Evolutionary conservation across 768 basidiomycete species (phyloP).

Genomic region (Leccinellum albellum): DNA sequence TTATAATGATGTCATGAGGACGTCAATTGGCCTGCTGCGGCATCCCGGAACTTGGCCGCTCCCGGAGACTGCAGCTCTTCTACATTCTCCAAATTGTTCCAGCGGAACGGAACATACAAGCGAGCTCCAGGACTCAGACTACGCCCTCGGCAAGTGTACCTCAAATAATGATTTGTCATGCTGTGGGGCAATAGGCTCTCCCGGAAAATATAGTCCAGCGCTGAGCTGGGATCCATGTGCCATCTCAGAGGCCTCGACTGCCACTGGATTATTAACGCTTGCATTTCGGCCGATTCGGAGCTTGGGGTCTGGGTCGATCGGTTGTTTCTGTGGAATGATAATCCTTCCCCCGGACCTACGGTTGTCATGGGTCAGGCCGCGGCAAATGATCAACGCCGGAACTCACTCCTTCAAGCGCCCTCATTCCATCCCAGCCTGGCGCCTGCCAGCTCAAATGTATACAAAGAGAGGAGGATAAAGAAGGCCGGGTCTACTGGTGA

Average conservation of each 20-base stretch:
- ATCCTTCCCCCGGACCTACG: not conserved
- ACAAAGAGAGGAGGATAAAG: not conserved
- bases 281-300: not conserved
- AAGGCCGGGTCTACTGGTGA: not conserved
- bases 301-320: not conserved
- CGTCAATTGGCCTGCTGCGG: not conserved
- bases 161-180: not conserved
- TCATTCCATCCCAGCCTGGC: not conserved
- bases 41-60: not conserved
- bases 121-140: not conserved
- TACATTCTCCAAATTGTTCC: not conserved
- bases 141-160: not conserved
- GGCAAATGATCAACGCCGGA: not conserved
- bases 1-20: not conserved
- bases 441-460: not conserved
- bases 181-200: not conserved
- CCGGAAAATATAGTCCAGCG: not conserved
- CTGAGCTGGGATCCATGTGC: not conserved
- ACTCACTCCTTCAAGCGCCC: not conserved
- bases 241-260: not conserved
- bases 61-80: not conserved
- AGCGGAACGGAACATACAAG: not conserved
- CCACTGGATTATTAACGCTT: not conserved
- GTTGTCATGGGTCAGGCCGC: not conserved
- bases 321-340: not conserved